Base-by-base conservation (phyloP, 1,139 yeast species). In the Torulaspora globosa region DNA sequence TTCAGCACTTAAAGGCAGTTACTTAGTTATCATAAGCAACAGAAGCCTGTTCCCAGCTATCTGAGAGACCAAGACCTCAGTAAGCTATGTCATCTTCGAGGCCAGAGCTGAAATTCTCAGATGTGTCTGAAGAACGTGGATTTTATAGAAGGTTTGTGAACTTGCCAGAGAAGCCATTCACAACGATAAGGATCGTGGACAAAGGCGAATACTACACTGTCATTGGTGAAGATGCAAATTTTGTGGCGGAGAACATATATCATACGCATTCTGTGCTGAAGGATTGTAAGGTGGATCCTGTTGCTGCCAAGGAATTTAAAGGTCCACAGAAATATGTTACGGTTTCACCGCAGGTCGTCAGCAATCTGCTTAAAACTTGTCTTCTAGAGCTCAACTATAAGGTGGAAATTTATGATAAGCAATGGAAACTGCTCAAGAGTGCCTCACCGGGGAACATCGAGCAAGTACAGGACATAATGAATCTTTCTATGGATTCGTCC, bases 391-490 rank as follows among this genome's bases (percentile, higher is more conserved):
- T 76, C 43, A 88, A 88, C n/a, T 70, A 72, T 51, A 87, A 87
- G 62, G 77, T 92, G 23, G 96, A 90, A 61, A 76, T 92, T 19
- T 90, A 83, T 61, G 79, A 74, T 39, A 68, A 66, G 36, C 58
- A 60, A 5, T 88, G 95, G 82, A 72, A 70, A 39, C 61, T 84
- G 43, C 51, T 75, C 26, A 75, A 76, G 50, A 69, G 75, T 41
- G 97, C 95, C 1, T 84, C 96, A 1, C 97, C 97, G 0, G 98
- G 98, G 3, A 90, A 92, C 63, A 71, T 89, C 43, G 87, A 83
- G 47, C 86, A 80, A 41, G 79, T 92, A 39, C 96, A 87, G 52
- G 88, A 83, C 29, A 69, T 87, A 66, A 73, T 86, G 53, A 67
- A 77, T 55, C 72, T 78, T 24, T 77, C 84, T 1, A 57, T 75